Base-by-base conservation (phyloP, 2,329 filamentous ascomycete genomes). In the Neonectria punicea region DNA sequence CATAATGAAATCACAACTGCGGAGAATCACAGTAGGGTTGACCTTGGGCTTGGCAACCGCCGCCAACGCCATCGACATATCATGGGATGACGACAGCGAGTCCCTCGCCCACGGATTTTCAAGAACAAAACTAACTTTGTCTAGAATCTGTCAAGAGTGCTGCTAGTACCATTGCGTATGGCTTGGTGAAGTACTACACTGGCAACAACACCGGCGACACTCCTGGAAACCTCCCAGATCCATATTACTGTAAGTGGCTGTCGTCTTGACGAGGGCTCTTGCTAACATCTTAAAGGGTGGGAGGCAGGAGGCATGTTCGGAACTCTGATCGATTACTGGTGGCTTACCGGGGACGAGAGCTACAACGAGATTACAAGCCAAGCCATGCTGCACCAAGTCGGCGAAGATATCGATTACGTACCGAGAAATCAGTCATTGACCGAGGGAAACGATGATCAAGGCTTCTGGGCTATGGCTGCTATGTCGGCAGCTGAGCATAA, bases 401-500 rank as follows among this genome's bases (percentile, higher is more conserved):
- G 88, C 41, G 79, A 84, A n/a, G 83, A 87, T 65, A 73, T 77
- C 14, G 86, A 92, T 75, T 92, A 85, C 75, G 90, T 91, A 89
- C 90, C 90, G 2, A 73, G 77, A n/a, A 91, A 90, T 77, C 88
- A 90, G 76, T 89, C 87, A 8, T 78, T 81, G 53, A 85, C 84
- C 2, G 78, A 86, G 66, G 90, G 90, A 67, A 93, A 93, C 78
- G 91, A 93, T 68, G 91, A 93, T 72, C 91, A 93, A 77, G 90
- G 92, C 5, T 95, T 96, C 80, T 97, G 93, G 93, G 92, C 87
- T n/a, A 86, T 96, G 83, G 88, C 93, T 1, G 92, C 90, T 65
- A 92, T 97, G 84, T 86, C 87, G 9, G 93, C 93, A 2, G 90
- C 91, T 41, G 93, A 97, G 79, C 87, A 90, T 73, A 89, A 89